Conservation (phyloP, 257 asterid species). For the Forsythia suspensa region DNA sequence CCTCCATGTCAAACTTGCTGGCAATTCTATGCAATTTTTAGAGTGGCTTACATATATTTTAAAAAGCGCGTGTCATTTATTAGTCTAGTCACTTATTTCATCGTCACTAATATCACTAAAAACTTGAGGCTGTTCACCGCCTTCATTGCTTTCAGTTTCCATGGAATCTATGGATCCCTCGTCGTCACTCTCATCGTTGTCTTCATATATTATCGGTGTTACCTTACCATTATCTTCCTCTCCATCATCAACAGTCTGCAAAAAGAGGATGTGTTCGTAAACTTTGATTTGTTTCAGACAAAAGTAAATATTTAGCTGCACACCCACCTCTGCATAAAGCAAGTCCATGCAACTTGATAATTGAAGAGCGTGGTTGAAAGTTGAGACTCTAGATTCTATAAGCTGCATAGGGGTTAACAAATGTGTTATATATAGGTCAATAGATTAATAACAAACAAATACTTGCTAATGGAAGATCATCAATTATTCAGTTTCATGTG, state of each 20-base stretch:
- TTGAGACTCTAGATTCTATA: conserved; percentile 85
- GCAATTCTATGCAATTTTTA: neutral
- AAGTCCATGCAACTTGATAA: conserved; percentile 76
- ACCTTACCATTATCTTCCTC: conserved; percentile 42
- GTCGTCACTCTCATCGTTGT: conserved; percentile 53
- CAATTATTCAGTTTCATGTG: neutral
- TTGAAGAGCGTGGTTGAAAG: conserved; percentile 53
- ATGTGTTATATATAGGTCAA: neutral
- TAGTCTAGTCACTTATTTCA: conserved; percentile 45
- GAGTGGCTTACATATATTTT: too few species aligned
- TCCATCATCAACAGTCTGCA: conserved; percentile 62
- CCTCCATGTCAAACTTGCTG: neutral
- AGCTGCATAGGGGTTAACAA: conserved; percentile 48
- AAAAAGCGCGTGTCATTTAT: neutral
- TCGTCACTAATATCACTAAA: conserved; percentile 52
- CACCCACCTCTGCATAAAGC: conserved; percentile 73
- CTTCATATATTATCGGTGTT: conserved; percentile 65
- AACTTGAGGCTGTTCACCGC: conserved; percentile 40
- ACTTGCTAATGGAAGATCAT: neutral
- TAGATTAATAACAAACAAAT: neutral
- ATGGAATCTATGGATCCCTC: conserved; percentile 61
- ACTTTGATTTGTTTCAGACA: neutral
- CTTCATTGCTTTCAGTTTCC: conserved; percentile 64
- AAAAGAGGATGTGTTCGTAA: neutral
- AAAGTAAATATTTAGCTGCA: neutral